Conservation (phyloP, 2,329 filamentous ascomycete genomes). For the Aspergillus flavus region DNA sequence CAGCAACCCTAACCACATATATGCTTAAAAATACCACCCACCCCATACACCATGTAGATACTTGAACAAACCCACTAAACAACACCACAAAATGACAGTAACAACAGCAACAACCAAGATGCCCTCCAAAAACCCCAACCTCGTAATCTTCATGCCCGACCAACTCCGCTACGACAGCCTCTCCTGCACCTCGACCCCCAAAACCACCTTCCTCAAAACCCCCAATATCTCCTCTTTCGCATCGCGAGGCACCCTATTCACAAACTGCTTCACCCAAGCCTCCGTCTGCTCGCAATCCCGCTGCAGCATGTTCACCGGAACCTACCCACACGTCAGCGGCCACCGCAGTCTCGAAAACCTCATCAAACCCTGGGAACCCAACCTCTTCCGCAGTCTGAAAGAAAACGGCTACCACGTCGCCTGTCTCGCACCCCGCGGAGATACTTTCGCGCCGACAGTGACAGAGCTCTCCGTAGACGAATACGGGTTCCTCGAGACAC, state of each 20-base stretch:
- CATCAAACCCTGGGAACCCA: slow-evolving; percentile 54
- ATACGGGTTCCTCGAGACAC: neutral
- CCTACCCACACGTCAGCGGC: slow-evolving; percentile 50
- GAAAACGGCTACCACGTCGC: slow-evolving; percentile 53
- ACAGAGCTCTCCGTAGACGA: neutral
- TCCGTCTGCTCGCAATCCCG: slow-evolving; percentile 52
- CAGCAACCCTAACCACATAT: neutral
- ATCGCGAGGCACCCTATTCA: slow-evolving; percentile 42
- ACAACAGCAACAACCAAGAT: neutral
- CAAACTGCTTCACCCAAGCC: slow-evolving; percentile 51
- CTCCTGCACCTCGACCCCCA: slow-evolving; percentile 30
- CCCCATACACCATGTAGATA: neutral
- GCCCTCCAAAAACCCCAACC: neutral
- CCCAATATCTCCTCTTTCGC: slow-evolving; percentile 29
- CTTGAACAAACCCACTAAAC: neutral
- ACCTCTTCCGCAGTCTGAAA: slow-evolving; percentile 49
- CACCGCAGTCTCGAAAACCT: slow-evolving; percentile 52
- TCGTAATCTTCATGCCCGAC: slow-evolving; percentile 51
- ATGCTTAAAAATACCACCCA: neutral
- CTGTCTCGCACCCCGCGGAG: slow-evolving; percentile 32
- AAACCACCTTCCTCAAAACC: slow-evolving; percentile 45
- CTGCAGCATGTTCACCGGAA: slow-evolving; percentile 52
- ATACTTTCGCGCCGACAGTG: neutral
- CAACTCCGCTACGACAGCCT: slow-evolving; percentile 52
- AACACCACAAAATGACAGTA: neutral